phyloP scores from a whole-genome alignment of 306 rosid genomes.

The Purshia tridentata region DNA sequence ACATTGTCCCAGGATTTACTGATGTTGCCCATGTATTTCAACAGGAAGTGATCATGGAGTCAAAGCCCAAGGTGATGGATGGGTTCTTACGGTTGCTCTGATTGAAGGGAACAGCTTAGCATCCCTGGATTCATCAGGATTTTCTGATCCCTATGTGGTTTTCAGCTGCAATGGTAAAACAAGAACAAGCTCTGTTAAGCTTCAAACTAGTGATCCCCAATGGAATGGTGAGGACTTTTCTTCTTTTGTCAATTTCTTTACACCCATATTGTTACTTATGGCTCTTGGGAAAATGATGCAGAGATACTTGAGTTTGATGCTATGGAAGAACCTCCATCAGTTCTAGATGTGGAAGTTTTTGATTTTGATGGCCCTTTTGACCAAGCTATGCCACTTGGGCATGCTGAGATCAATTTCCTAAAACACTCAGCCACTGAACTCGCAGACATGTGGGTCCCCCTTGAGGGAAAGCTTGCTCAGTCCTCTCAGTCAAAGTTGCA shows the following conservation, averaged over 20 bases:
- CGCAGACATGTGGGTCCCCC: slow-evolving; percentile 82
- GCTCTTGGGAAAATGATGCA: slow-evolving; percentile 33
- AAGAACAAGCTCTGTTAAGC: slow-evolving; percentile 91
- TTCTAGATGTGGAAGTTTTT: slow-evolving; percentile 73
- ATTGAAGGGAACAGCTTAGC: slow-evolving; percentile 72
- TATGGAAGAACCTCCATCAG: slow-evolving; percentile 95
- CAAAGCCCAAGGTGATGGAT: slow-evolving; percentile 81
- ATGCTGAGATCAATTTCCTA: slow-evolving; percentile 81
- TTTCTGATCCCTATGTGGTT: slow-evolving; percentile 77
- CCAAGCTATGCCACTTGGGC: slow-evolving; percentile 79
- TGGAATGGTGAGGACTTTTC: slow-evolving; percentile 72
- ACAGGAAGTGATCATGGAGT: slow-evolving; percentile 85
- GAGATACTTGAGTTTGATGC: slow-evolving; percentile 94
- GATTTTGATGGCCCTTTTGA: slow-evolving; percentile 94
- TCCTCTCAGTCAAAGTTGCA: slow-evolving; percentile 84
- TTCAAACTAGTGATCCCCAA: slow-evolving; percentile 69
- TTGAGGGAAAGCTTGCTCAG: slow-evolving; percentile 85
- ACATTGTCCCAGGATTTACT: slow-evolving; percentile 23
- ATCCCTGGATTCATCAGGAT: slow-evolving; percentile 55
- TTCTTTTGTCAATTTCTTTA: background rate
- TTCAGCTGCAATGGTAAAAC: slow-evolving; percentile 83
- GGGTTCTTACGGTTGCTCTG: slow-evolving; percentile 82
- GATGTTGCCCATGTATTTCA: slow-evolving; percentile 20
- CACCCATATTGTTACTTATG: background rate
- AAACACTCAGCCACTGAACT: slow-evolving; percentile 72